These are phyloP conservation scores for Claviceps pazoutovae DNA, from an alignment of 2,329 filamentous ascomycete genomes.

Conservation along the genomic window DNA sequence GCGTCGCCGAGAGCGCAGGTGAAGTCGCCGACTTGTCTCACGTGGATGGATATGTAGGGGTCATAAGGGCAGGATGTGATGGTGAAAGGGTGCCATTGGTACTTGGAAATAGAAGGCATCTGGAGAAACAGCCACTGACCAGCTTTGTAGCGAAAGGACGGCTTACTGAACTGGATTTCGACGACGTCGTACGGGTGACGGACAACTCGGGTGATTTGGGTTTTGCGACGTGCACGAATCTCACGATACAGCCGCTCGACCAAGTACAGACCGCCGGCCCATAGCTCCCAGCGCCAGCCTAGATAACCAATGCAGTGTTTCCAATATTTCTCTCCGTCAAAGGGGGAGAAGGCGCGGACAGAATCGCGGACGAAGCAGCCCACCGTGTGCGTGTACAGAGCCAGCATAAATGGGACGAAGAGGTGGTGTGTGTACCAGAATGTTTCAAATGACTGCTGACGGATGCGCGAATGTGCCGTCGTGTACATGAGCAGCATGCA, in stretches of 20 bases:
- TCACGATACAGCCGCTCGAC: conserved; percentile 83
- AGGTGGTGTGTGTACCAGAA: conserved; percentile 99
- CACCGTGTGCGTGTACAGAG: conserved; percentile 87
- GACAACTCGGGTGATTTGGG: conserved; percentile 84
- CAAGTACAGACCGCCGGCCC: conserved; percentile 74
- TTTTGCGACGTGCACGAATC: conserved; percentile 67
- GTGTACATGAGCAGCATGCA: conserved; percentile 99
- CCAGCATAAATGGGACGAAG: conserved; percentile 91
- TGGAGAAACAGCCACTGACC: conserved; percentile 98
- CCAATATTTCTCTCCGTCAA: conserved; percentile 75
- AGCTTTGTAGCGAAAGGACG: conserved; percentile 94
- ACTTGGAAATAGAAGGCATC: conserved; percentile 71
- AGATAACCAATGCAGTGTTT: conserved; percentile 86
- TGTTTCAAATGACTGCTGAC: conserved; percentile 93
- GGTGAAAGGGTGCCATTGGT: conserved; percentile 98
- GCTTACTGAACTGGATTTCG: conserved; percentile 94
- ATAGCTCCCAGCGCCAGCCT: conserved; percentile 93
- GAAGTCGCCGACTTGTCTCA: conserved; percentile 94
- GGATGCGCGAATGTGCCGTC: conserved; percentile 81
- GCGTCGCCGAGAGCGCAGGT: conserved; percentile 88
- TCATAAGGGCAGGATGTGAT: conserved; percentile 97
- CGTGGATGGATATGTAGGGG: conserved; percentile 84
- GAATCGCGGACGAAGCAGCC: conserved; percentile 93
- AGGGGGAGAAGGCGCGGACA: conserved; percentile 58
- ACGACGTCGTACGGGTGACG: conserved; percentile 94